Conservation (phyloP, 805 yeast genomes). For the Danielozyma ontarioensis region DNA sequence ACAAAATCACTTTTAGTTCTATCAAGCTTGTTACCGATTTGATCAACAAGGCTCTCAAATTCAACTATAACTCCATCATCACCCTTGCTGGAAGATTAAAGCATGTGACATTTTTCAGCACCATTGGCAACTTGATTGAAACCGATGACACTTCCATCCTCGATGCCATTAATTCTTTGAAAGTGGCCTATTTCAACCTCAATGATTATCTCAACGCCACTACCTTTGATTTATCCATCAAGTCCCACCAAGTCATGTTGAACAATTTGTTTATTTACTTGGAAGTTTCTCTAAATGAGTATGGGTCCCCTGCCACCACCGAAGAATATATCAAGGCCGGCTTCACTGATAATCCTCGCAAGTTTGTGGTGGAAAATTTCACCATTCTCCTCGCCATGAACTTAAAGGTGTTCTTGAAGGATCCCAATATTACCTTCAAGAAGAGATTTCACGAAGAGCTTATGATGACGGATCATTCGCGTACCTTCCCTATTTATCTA, state of each 20-base stretch:
- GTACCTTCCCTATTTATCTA: conserved; percentile 46
- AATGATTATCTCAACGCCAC: conserved; percentile 31
- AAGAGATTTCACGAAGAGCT: conserved; percentile 61
- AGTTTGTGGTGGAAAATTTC: conserved; percentile 40
- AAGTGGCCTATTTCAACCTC: conserved; percentile 27
- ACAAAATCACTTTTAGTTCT: conserved; percentile 37
- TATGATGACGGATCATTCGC: conserved; percentile 49
- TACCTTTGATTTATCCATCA: conserved; percentile 32
- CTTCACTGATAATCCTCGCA: conserved; percentile 38
- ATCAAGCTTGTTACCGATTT: conserved; percentile 43
- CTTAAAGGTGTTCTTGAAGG: conserved; percentile 49
- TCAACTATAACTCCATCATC: conserved; percentile 38
- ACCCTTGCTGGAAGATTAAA: conserved; percentile 43
- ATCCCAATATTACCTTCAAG: conserved; percentile 55
- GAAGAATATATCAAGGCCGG: conserved; percentile 46
- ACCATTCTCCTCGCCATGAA: conserved; percentile 50
- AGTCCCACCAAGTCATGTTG: conserved; percentile 37
- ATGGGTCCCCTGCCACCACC: conserved; percentile 36
- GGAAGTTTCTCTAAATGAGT: conserved; percentile 37
- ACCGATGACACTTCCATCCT: conserved; percentile 28
- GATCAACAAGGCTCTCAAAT: conserved; percentile 37
- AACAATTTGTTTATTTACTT: conserved; percentile 34
- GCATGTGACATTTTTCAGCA: conserved; percentile 41
- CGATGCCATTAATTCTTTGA: conserved; percentile 26
- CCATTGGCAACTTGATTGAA: conserved; percentile 36